Conservation (phyloP, 176 grass and related monocot genomes). For the Oryza rufipogon region DNA sequence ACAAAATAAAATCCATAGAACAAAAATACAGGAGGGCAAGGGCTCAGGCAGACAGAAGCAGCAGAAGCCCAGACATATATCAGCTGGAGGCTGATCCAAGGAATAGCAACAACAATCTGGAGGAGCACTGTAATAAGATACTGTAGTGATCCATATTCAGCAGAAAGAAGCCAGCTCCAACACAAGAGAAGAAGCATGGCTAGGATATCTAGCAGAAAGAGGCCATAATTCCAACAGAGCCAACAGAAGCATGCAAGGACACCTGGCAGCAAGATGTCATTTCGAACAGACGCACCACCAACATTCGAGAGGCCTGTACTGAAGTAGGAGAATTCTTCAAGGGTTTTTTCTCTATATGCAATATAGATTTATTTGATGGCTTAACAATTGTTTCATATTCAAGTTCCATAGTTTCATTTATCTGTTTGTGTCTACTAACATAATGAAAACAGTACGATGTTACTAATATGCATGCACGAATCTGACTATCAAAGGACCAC, state of each 20-base stretch:
- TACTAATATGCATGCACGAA: neutral
- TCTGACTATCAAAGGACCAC: neutral
- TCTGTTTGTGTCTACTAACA: neutral
- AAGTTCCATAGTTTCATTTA: neutral
- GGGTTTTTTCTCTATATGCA: neutral
- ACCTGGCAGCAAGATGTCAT: neutral
- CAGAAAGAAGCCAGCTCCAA: neutral
- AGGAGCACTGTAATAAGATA: neutral
- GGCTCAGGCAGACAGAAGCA: neutral
- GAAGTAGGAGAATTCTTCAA: slow-evolving; percentile 13
- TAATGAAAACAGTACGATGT: slow-evolving; percentile 2
- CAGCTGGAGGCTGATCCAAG: neutral
- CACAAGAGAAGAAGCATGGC: neutral
- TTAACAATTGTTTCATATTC: slow-evolving; percentile 13
- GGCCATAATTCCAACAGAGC: neutral
- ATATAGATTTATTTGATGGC: neutral
- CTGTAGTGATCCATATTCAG: neutral
- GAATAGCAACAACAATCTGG: neutral
- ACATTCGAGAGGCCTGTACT: neutral
- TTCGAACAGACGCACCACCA: neutral
- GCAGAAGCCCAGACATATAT: neutral
- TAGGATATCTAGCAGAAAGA: neutral
- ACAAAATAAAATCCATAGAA: slow-evolving; percentile 20
- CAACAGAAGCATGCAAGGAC: neutral
- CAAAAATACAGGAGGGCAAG: neutral